Conservation (phyloP, 2,329 filamentous ascomycete species). For the Alternaria sp. region DNA sequence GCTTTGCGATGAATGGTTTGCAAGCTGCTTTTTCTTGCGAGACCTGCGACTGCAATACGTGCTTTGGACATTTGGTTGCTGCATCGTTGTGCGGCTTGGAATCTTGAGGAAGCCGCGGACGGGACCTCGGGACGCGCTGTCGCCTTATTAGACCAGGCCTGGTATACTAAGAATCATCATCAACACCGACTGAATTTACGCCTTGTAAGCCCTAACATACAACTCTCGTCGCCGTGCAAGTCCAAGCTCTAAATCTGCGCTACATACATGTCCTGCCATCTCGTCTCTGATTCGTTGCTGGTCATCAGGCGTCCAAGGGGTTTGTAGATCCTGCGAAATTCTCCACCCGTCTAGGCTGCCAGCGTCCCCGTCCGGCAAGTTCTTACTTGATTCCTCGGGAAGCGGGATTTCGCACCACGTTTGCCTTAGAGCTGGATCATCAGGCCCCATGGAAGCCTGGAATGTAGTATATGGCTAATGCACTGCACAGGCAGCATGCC, state of each 20-base stretch:
- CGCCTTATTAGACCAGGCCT: background rate
- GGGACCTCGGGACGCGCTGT: background rate
- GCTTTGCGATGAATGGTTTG: background rate
- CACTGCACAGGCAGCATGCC: background rate
- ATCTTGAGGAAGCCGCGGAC: background rate
- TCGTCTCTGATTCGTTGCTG: background rate
- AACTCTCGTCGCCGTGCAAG: background rate
- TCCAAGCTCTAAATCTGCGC: background rate
- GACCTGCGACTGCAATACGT: background rate
- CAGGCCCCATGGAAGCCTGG: background rate
- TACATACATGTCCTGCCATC: background rate
- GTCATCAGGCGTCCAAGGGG: background rate
- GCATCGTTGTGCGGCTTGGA: background rate
- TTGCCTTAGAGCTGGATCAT: background rate
- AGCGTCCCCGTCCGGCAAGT: background rate
- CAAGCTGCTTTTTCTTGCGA: background rate
- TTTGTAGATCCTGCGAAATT: background rate
- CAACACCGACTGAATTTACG: background rate
- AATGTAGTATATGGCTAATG: background rate
- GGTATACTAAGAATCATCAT: background rate
- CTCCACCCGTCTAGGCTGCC: background rate
- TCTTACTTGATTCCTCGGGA: background rate
- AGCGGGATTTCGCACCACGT: background rate
- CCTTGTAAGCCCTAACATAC: background rate
- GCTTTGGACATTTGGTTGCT: background rate